Evolutionary conservation across 1,284 basidiomycete genomes (phyloP), one percentile per base, ranked within the genome.

Genomic region (Trametes sp.): DNA sequence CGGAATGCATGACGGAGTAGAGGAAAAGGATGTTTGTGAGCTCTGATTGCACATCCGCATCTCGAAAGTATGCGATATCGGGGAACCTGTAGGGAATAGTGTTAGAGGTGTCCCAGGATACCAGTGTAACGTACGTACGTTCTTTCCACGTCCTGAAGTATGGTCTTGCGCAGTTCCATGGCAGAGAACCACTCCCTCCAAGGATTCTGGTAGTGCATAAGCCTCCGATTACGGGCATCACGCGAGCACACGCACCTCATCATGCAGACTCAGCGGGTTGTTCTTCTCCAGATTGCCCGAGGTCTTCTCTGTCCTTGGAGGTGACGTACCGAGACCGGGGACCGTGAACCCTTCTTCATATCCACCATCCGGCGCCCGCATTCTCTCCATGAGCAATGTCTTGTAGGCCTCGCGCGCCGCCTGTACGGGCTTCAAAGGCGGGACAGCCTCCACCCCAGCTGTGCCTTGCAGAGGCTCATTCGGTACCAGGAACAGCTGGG

Each of bases 151-250:
- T 98, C 96, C 76, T 96, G 94, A 24, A 87, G 78, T 57, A 98
- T 97, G 4, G 87, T 92, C 73, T 90, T 94, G 21, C 94, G 84
- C 35, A 97, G 80, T 57, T 98, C 96, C 26, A 95, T 83, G 36
- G 93, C 87, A 19, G 87, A 82, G 74, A 98, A 98, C 93, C 94
- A 98, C 48, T 89, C 86, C 68, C 87, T 91, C 96, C 96, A 98
- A 14, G 95, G 95, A 75, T 95, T 96, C 88, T 94, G 31, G 6
- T 19, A 4, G 16, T 54, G 45, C 36, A 45, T 19, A 38, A 21
- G 21, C 19, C 11, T n/a, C 13, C 23, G 5, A 24, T 2, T 23
- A n/a, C 29, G 23, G 11, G 6, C 4, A 16, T 9, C 45, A 38
- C 49, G 7, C 41, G 11, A 62, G 58, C 24, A 31, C 21, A 74